These are phyloP conservation scores for Ogataea salicorniae DNA, from an alignment of 805 yeast genomes.

Conservation along the genomic window DNA sequence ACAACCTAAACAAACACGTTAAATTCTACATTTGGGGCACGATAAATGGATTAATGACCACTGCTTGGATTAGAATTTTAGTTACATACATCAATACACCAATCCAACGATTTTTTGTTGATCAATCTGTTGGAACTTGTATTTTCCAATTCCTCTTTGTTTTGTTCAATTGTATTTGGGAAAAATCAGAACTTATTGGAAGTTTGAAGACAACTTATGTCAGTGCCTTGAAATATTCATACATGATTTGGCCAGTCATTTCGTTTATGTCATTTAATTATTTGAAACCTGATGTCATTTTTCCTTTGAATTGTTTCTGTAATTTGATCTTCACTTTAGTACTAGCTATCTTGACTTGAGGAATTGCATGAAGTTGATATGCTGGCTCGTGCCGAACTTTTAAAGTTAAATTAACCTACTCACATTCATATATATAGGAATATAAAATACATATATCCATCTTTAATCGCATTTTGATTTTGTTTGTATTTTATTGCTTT, in stretches of 20 bases:
- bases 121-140: constrained; percentile 53
- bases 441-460: too few relatives aligned
- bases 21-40: constrained; percentile 59
- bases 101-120: constrained; percentile 39
- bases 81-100: constrained; percentile 32
- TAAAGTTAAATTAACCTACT: too few relatives aligned
- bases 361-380: too few relatives aligned
- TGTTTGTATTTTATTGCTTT: too few relatives aligned
- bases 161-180: constrained; percentile 51
- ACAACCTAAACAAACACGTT: constrained; percentile 24
- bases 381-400: too few relatives aligned
- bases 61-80: constrained; percentile 49
- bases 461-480: too few relatives aligned
- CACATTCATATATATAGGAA: too few relatives aligned
- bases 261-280: constrained; percentile 46
- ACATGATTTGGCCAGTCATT: constrained; percentile 56
- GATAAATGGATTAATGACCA: constrained; percentile 50
- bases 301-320: constrained; percentile 55
- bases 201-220: constrained; percentile 36
- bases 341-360: constrained; percentile 33
- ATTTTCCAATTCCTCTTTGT: constrained; percentile 48
- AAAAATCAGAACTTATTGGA: constrained; percentile 33
- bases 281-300: constrained; percentile 44
- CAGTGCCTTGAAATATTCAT: constrained; percentile 46
- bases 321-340: constrained; percentile 52